Conservation (phyloP, 179 eudicot species). For the Gypsophila paniculata region DNA sequence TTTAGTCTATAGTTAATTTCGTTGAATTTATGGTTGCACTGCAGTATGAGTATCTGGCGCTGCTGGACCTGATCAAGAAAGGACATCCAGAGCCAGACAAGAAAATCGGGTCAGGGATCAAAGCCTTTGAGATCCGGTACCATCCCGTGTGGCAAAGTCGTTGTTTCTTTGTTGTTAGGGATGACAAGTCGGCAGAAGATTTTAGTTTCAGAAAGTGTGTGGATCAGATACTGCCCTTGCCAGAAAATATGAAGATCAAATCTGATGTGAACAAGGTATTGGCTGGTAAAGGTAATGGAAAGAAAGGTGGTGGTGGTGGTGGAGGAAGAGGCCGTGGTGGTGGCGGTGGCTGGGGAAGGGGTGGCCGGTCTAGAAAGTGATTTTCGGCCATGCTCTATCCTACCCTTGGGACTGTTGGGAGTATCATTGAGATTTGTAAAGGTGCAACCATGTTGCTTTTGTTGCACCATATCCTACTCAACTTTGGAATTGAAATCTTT, state of each 20-base stretch:
- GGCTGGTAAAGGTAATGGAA: constrained; percentile 36
- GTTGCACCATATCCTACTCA: constrained; percentile 21
- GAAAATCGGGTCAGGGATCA: constrained; percentile 66
- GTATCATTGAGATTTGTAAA: constrained; percentile 7
- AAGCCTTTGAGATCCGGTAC: constrained; percentile 60
- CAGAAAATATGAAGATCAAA: constrained; percentile 71
- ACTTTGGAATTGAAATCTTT: background rate
- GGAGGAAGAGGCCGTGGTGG: constrained; percentile 42
- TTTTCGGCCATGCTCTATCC: background rate
- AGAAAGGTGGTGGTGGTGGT: constrained; percentile 41
- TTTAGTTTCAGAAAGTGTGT: constrained; percentile 97
- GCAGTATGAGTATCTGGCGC: constrained; percentile 67
- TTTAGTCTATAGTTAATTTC: background rate
- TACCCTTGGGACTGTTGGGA: background rate
- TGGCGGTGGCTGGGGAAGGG: constrained; percentile 46
- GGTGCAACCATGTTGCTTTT: constrained; percentile 4
- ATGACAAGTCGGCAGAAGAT: constrained; percentile 62
- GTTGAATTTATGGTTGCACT: constrained; percentile 1
- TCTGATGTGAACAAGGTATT: constrained; percentile 56
- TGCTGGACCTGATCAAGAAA: constrained; percentile 70
- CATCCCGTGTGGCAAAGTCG: constrained; percentile 76
- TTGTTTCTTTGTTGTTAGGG: constrained; percentile 71
- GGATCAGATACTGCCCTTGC: constrained; percentile 81
- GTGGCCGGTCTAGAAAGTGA: constrained; percentile 34
- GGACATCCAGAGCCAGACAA: constrained; percentile 72